Base-by-base conservation (phyloP, 352 stramenopile species). In the Nothophytophthora sp. region DNA sequence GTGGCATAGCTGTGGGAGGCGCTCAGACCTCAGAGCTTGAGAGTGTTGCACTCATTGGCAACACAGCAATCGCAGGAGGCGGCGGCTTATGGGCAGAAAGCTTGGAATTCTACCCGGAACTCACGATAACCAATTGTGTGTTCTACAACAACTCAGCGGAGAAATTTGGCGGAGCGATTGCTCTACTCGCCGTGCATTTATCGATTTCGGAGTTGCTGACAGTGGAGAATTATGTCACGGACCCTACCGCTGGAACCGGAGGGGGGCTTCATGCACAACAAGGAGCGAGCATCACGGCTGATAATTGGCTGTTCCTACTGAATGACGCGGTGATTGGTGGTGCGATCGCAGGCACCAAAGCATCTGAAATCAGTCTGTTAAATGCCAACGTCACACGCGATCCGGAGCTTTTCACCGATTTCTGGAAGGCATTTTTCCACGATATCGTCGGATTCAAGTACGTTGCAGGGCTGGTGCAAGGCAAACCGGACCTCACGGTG, bases 81-180 rank as follows among this genome's bases (percentile, higher is more conserved):
- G 70, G 67, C 39, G 58, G 58, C 7, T 18, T 81, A 9, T 70
- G 43, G 28, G 38, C 55, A 2, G 39, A 44, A 22, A 54, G 41
- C 5, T 33, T 45, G 34, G 13, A 33, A 2, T 40, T 38, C 2
- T 50, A 37, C 3, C 33, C 44, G 0, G 15, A 67, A 18, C 7
- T 55, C 2, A 12, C 41, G 8, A 13, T 56, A 4, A 12, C 24
- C 0, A 45, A 45, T 11, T 74, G 60, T 19, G 50, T 78, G 6
- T 71, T 78, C 10, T 81, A 81, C 60, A 81, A 81, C 34, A 81
- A 81, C 36, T 67, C 63, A 4, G 70, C 63, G 11, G 22, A 8
- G 6, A 38, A 29, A 1, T 23, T 23, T 30, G 70, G 70, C 5
- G 70, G 70, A 2, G 70, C 40, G 11, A 54, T 78, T 15, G 60